Base-by-base conservation (phyloP, 2,329 filamentous ascomycete genomes). In the Colletotrichum caudatum region DNA sequence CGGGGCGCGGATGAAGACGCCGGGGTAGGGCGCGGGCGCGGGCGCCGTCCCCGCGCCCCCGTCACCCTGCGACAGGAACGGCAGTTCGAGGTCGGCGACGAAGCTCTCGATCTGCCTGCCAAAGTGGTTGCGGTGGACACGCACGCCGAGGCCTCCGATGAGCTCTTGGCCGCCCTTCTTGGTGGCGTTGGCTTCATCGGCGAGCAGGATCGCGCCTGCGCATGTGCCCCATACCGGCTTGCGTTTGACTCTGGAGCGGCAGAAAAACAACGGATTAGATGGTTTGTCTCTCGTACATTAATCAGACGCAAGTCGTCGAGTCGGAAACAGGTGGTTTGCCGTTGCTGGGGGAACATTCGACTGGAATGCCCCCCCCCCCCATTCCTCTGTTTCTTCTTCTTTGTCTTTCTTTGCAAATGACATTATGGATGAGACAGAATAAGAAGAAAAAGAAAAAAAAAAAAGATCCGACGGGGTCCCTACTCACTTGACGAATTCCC, bases 141-240 rank as follows among this genome's bases (percentile, higher is more conserved):
- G 88, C 46, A 99, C 95, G 78, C 94, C 92, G 48, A 99, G 87
- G 2, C 96, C 96, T 18, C 96, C 96, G 73, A 99, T 94, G 65
- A 98, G 87, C 71, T 97, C 94, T 81, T 98, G 96, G 0, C 95
- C 95, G 54, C 94, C 94, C 77, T 93, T 91, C 80, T 98, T 98
- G 48, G 93, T 94, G 73, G 92, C 89, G 80, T 95, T 97, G 61
- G 94, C 95, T 70, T 92, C 91, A 78, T 97, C 93, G 2, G 94
- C 92, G 61, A 99, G 90, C 60, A 98, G 85, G 76, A 99, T 98
- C 69, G 98, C 88, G 12, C 96, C 96, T 16, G 96, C 96, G 80
- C 96, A 99, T 26, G 96, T 98, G 68, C 96, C 96, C 95, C 95
- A 99, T 33, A 93, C 93, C 14, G 95, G 95, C 76, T 93, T 94